Conservation (phyloP, 140 eudicot species). For the Flaveria floridana region DNA sequence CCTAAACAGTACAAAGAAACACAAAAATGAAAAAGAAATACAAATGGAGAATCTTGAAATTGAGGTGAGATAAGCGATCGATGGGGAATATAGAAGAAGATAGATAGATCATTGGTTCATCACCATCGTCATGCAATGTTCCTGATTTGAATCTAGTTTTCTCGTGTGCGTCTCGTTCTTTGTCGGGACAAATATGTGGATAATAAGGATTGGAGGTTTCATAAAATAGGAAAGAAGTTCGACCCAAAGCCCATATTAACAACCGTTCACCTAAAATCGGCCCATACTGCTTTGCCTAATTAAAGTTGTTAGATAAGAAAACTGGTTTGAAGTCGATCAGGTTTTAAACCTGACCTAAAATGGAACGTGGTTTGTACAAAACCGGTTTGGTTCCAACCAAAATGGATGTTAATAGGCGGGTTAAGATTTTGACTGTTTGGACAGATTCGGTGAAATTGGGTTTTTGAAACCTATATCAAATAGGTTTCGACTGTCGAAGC, state of each 20-base stretch:
- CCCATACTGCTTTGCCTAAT: not conserved
- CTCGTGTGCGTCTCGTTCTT: slow-evolving; percentile 17
- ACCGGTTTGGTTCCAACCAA: too few species aligned
- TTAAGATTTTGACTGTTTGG: too few species aligned
- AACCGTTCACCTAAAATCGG: not conserved
- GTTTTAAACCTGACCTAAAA: too few species aligned
- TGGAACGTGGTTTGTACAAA: too few species aligned
- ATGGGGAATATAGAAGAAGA: not conserved
- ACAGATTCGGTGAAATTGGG: too few species aligned
- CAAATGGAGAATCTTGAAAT: slow-evolving; percentile 13
- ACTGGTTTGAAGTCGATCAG: too few species aligned
- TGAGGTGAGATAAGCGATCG: slow-evolving; percentile 11
- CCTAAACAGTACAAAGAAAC: not conserved
- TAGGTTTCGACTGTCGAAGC: too few species aligned
- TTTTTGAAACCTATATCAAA: too few species aligned
- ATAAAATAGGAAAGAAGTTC: not conserved
- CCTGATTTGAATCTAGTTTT: slow-evolving; percentile 33
- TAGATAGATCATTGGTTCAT: not conserved
- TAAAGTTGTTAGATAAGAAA: too few species aligned
- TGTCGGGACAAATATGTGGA: slow-evolving; percentile 34
- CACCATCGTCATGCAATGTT: slow-evolving; percentile 22
- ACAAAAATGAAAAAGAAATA: slow-evolving; percentile 12
- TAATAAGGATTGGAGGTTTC: not conserved
- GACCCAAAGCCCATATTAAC: not conserved
- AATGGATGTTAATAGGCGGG: too few species aligned